A percentile compares a stretch with the other conserved stretches of the same genome.
Conservation (phyloP, 2,329 filamentous ascomycete genomes). For the Sarocladiaceae sp. region DNA sequence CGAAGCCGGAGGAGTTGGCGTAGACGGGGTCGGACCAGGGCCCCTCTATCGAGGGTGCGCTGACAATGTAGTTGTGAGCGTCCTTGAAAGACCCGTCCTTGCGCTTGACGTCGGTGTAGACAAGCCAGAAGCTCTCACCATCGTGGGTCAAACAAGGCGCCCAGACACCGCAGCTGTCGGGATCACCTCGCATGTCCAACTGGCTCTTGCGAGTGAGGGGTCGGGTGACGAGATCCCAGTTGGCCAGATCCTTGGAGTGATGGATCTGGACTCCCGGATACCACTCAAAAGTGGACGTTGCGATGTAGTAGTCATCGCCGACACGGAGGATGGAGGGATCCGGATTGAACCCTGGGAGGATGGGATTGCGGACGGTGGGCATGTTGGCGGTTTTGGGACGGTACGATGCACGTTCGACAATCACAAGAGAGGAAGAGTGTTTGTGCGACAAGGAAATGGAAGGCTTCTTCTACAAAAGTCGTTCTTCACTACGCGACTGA, state of each 20-base stretch:
- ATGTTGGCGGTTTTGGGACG: constrained; percentile 22
- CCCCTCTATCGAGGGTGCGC: constrained; percentile 43
- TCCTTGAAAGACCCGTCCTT: constrained; percentile 62
- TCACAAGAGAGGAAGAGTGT: neutral
- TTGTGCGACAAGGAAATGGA: neutral
- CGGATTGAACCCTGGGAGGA: constrained; percentile 50
- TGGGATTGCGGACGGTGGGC: constrained; percentile 45
- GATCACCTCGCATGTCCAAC: constrained; percentile 52
- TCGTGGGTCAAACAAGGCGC: constrained; percentile 58
- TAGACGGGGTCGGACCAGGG: constrained; percentile 58
- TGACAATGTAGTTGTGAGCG: constrained; percentile 58
- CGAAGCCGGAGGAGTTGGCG: constrained; percentile 56
- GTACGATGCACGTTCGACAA: neutral
- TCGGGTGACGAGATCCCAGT: constrained; percentile 41
- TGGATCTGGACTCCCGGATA: constrained; percentile 50
- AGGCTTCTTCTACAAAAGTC: too few relatives aligned
- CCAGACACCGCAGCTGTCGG: constrained; percentile 57
- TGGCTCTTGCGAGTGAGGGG: constrained; percentile 44
- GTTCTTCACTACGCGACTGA: too few relatives aligned
- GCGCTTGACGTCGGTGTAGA: constrained; percentile 61
- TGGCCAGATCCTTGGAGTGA: constrained; percentile 45
- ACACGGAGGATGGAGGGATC: constrained; percentile 49
- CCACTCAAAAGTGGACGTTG: constrained; percentile 51
- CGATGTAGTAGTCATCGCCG: constrained; percentile 48
- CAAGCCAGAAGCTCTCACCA: constrained; percentile 54